Conservation (phyloP, 805 yeast species). For the Saccharomycopsis malanga region DNA sequence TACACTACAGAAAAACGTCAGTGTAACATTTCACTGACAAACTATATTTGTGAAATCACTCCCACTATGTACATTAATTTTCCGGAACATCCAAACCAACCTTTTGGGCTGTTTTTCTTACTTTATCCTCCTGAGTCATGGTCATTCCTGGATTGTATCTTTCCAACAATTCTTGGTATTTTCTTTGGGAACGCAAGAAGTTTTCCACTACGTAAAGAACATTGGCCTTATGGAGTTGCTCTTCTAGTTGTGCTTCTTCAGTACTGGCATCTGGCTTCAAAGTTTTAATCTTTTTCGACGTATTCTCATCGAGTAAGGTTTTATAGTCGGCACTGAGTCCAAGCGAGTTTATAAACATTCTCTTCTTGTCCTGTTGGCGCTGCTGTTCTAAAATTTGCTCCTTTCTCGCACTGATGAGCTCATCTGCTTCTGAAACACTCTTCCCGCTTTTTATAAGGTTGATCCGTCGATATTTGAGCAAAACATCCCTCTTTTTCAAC, state of each 20-base stretch:
- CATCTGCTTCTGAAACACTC: conserved; percentile 9
- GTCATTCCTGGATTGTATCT: conserved; percentile 82
- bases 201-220: conserved; percentile 54
- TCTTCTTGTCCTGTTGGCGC: not conserved
- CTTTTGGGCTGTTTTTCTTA: conserved; percentile 70
- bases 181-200: conserved; percentile 66
- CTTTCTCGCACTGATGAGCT: conserved; percentile 3
- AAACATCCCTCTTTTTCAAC: conserved; percentile 38
- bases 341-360: conserved; percentile 4
- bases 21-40: no score
- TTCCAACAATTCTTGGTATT: conserved; percentile 69
- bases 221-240: conserved; percentile 23
- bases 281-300: no score
- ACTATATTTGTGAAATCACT: no score
- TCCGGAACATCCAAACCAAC: conserved; percentile 80
- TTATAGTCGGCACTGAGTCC: conserved; percentile 2
- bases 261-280: not conserved
- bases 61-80: no score
- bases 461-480: conserved; percentile 42
- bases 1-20: no score
- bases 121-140: conserved; percentile 70
- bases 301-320: not conserved
- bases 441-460: conserved; percentile 37
- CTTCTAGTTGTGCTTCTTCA: not conserved
- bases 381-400: not conserved